Evolutionary conservation across 2,329 filamentous ascomycete genomes (phyloP).

Genomic region (Leptographium procerum): DNA sequence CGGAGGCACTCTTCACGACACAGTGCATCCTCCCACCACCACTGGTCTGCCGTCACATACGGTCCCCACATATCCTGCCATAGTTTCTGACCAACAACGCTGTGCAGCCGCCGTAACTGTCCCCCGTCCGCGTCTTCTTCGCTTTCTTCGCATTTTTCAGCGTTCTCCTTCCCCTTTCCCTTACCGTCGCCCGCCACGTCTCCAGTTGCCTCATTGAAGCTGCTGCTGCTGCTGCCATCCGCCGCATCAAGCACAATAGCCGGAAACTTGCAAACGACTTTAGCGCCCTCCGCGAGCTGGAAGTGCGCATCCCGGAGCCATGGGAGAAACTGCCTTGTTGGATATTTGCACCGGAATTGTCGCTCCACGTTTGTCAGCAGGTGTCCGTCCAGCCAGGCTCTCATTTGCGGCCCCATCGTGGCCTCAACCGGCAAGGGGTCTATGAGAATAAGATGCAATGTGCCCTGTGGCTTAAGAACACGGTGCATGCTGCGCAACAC

Average conservation of each 20-base stretch:
- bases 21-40: constrained; percentile 52
- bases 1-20: constrained; percentile 44
- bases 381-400: constrained; percentile 50
- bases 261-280: constrained; percentile 37
- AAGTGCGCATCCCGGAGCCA: constrained; percentile 48
- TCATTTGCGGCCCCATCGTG: constrained; percentile 45
- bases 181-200: not conserved
- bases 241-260: constrained; percentile 23
- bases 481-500: constrained; percentile 46
- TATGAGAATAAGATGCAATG: constrained; percentile 48
- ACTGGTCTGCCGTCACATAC: constrained; percentile 34
- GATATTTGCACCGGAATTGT: constrained; percentile 47
- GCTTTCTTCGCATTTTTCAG: not conserved
- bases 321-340: constrained; percentile 43
- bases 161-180: not conserved
- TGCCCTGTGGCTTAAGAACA: constrained; percentile 42
- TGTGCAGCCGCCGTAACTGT: constrained; percentile 29
- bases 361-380: constrained; percentile 48
- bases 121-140: not conserved
- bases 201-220: not conserved
- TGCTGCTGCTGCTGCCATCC: not conserved
- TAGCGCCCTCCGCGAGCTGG: constrained; percentile 32
- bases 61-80: constrained; percentile 52
- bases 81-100: constrained; percentile 41
- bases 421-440: constrained; percentile 47